Base-by-base conservation (phyloP, 2,329 filamentous ascomycete genomes). In the Penicillium sp. region DNA sequence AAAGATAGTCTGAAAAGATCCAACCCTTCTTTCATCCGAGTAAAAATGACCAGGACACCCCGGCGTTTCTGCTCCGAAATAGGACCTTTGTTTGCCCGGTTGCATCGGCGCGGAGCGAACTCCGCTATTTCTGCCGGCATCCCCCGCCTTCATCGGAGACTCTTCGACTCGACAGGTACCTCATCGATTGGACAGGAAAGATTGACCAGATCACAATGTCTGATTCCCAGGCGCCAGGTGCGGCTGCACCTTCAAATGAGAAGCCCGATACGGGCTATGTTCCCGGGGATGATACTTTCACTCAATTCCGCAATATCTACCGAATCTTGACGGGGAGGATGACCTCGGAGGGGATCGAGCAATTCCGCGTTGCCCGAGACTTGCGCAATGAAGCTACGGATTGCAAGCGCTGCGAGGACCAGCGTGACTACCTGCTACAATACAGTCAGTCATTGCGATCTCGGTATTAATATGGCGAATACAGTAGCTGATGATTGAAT, bases 261-360 rank as follows among this genome's bases (percentile, higher is more conserved):
- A 54, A 56, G 39, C 58, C 55, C 1, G 62, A 68, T 37, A 71
- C 62, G 8, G 70, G 70, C 4, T 74, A 61, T 46, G 59, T 60
- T 9, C 58, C 67, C 11, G 70, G 70, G 11, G 66, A 74, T 54
- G 72, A 73, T 46, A 61, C 64, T 24, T 70, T 62, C 55, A 72
- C 72, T 33, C 69, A 72, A 76, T 95, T 88, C 85, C 79, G 85
- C 66, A 95, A 87, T 74, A 86, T 90, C 75, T 96, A 94, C 78
- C 81, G 81, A 60, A 86, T 90, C 70, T 75, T 95, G 43, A 82
- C 86, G 12, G 86, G 87, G 47, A 76, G 79, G 61, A 83, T 93
- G 73, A 85, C 82, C 13, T 69, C 73, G 33, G 80, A 85, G 63
- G 86, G 87, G 44, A 72, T 78, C 54, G 81, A 85, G 63, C 80